phyloP scores from a whole-genome alignment of 2,329 filamentous ascomycete genomes.

The Aureobasidium namibiae region DNA sequence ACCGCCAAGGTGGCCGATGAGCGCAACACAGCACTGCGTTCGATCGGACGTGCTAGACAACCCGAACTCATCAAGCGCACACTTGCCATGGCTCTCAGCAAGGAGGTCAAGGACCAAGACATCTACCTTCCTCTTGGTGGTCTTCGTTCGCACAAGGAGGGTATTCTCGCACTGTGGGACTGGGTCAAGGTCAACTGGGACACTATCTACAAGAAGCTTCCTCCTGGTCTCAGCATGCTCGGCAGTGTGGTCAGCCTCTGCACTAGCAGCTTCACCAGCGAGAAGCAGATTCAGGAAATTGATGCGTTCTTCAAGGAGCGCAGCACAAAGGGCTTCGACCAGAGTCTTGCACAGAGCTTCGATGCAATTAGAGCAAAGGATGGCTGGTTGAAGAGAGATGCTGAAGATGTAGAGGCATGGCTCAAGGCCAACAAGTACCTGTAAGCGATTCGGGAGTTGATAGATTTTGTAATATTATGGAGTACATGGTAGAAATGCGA shows the following conservation, averaged over 20 bases:
- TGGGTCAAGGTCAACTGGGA: slow-evolving; percentile 90
- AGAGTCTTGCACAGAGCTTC: slow-evolving; percentile 79
- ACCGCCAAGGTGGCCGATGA: slow-evolving; percentile 72
- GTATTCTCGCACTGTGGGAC: slow-evolving; percentile 69
- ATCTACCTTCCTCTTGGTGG: slow-evolving; percentile 81
- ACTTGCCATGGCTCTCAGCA: slow-evolving; percentile 63
- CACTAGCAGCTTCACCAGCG: slow-evolving; percentile 69
- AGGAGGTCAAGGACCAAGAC: slow-evolving; percentile 88
- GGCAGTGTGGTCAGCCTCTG: slow-evolving; percentile 75
- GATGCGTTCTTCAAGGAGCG: slow-evolving; percentile 73
- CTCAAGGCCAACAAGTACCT: slow-evolving; percentile 58
- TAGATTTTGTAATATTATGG: not conserved
- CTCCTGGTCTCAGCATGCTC: slow-evolving; percentile 79
- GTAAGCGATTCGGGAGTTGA: slow-evolving; percentile 16
- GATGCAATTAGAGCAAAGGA: slow-evolving; percentile 80
- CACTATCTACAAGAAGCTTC: slow-evolving; percentile 69
- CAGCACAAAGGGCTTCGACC: slow-evolving; percentile 81
- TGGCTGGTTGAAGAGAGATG: slow-evolving; percentile 70
- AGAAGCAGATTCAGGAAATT: slow-evolving; percentile 67
- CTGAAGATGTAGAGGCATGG: slow-evolving; percentile 66
- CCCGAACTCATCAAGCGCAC: slow-evolving; percentile 76
- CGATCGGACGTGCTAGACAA: slow-evolving; percentile 68
- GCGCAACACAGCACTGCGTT: slow-evolving; percentile 82
- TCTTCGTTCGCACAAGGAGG: slow-evolving; percentile 66
- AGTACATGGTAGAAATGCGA: not conserved